Base-by-base conservation (phyloP, 2,329 filamentous ascomycete genomes). In the Diplodia corticola region DNA sequence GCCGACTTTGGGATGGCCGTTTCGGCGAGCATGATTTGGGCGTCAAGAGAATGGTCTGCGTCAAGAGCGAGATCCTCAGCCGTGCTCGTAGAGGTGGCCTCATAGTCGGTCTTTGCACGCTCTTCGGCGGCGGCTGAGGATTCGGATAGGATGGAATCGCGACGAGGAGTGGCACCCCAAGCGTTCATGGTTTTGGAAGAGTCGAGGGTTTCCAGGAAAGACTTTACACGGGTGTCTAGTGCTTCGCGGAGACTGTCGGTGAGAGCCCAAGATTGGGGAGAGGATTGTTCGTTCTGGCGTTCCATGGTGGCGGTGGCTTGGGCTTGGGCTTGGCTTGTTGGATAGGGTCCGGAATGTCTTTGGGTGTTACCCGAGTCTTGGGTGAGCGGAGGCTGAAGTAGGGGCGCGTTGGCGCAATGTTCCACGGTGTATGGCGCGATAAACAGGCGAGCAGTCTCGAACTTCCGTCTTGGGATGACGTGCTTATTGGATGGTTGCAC, bases 211-310 rank as follows among this genome's bases (percentile, higher is more conserved):
- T 65, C 50, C 6, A 65, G 54, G 46, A 65, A 59, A 7, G 64
- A 65, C 33, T 57, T 37, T 15, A 65, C 26, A 15, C 53, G 50
- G n/a, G 37, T 55, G 50, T 46, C 51, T 15, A 65, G 50, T 5
- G 40, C 53, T 17, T 59, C 64, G 40, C 54, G 53, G 20, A 65
- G 64, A 24, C 30, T 65, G 54, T 65, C 63, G 51, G 63, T 49
- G 17, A 65, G 40, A 15, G 33, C 51, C 63, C 51, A 65, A 20
- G 40, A 22, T 10, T 57, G 64, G 44, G 28, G 30, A 46, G 40
- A 20, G 17, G 28, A n/a, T 30, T 63, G 46, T 9, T 63, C 30
- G 48, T 63, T 63, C 13, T 65, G 63, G 24, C 22, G 61, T 17
- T 49, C 64, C 64, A 65, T 65, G 30, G 13, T 35, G 40, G 20